Percentiles rank a stretch among this genome's conserved stretches.
Conservation (phyloP, 2,329 filamentous ascomycete genomes). For the Mycosphaerelloides madeirae region DNA sequence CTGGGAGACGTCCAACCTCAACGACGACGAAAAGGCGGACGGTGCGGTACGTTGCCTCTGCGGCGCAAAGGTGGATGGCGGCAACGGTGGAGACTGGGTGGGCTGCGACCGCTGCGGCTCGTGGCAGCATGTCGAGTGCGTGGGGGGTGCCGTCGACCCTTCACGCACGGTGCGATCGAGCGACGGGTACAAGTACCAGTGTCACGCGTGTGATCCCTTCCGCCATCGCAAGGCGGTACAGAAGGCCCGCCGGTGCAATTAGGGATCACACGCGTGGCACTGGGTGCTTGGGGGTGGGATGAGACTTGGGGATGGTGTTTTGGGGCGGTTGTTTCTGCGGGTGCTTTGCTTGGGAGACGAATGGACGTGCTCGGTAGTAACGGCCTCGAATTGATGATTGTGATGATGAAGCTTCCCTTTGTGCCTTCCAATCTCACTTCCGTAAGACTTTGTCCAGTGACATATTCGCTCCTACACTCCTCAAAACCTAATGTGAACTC, state of each 20-base stretch:
- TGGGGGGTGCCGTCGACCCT: constrained; percentile 16
- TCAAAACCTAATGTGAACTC: too few species aligned
- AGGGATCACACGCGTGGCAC: too few species aligned
- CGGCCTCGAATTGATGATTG: too few species aligned
- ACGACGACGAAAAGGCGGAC: constrained; percentile 9
- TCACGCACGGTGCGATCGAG: constrained; percentile 4
- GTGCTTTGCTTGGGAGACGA: too few species aligned
- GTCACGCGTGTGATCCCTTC: constrained; percentile 26
- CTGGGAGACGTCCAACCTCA: constrained; percentile 21
- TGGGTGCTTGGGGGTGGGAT: too few species aligned
- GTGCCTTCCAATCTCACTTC: too few species aligned
- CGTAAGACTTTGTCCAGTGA: too few species aligned
- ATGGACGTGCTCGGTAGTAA: too few species aligned
- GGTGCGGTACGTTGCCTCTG: constrained; percentile 27
- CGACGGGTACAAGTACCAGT: constrained; percentile 20
- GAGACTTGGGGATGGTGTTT: too few species aligned
- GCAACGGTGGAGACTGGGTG: constrained; percentile 17
- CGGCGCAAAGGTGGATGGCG: constrained; percentile 17
- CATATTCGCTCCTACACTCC: too few species aligned
- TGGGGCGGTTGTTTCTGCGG: too few species aligned
- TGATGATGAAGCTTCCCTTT: too few species aligned
- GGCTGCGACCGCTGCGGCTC: constrained; percentile 21
- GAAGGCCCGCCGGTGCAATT: not conserved
- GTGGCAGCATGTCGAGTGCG: constrained; percentile 29
- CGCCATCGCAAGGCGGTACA: constrained; percentile 1